Conservation (phyloP, 768 basidiomycete species). For the Royoungia palumana region DNA sequence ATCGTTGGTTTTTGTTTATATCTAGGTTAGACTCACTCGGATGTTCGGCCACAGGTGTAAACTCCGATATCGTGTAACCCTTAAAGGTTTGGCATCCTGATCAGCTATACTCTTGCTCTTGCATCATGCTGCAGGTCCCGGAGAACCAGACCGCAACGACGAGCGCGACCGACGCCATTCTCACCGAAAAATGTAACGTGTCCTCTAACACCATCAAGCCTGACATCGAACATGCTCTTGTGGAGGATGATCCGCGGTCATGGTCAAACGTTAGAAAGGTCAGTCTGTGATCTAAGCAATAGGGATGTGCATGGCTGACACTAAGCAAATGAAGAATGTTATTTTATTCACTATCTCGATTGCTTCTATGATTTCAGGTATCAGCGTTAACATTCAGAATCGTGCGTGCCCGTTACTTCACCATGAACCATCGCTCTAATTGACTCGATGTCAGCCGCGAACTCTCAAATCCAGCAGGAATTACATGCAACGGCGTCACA, state of each 20-base stretch:
- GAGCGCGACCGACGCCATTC: too few species aligned
- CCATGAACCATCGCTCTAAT: not conserved
- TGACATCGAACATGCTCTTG: slow-evolving; percentile 41
- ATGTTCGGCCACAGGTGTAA: too few species aligned
- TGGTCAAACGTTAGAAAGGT: slow-evolving; percentile 62
- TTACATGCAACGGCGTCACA: slow-evolving; percentile 57
- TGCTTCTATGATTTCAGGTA: slow-evolving; percentile 29
- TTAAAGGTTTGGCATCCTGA: too few species aligned
- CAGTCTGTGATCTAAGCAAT: not conserved
- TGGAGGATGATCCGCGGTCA: slow-evolving; percentile 57
- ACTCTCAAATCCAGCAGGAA: slow-evolving; percentile 58
- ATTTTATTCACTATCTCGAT: slow-evolving; percentile 23
- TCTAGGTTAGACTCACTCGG: too few species aligned
- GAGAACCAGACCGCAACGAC: too few species aligned
- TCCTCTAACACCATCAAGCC: too few species aligned
- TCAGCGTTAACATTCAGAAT: slow-evolving; percentile 27
- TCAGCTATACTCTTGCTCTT: too few species aligned
- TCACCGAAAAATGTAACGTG: too few species aligned
- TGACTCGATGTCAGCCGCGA: slow-evolving; percentile 49
- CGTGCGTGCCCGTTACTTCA: slow-evolving; percentile 14
- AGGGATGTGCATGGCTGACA: not conserved
- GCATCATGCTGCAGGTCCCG: too few species aligned
- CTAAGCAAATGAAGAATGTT: slow-evolving; percentile 6
- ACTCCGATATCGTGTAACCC: too few species aligned
- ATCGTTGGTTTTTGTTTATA: too few species aligned